A percentile compares a stretch with the other conserved stretches of the same genome.
Evolutionary conservation across 1,284 basidiomycete genomes (phyloP).

Genomic region (Ganoderma sp.): DNA sequence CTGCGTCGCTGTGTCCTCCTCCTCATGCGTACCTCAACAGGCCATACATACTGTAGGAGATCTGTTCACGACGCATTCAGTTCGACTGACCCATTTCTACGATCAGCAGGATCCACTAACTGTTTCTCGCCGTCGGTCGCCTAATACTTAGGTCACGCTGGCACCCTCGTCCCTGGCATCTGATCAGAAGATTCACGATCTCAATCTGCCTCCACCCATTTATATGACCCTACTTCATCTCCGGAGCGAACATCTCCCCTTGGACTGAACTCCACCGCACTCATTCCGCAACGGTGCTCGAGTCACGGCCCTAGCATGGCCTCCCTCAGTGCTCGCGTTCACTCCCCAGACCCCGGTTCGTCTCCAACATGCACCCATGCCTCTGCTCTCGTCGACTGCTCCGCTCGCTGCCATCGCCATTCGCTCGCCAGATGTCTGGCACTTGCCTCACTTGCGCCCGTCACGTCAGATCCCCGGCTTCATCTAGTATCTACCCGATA

Average conservation of each 20-base stretch:
- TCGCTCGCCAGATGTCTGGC: not conserved
- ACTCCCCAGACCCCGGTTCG: not conserved
- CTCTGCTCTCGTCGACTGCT: not conserved
- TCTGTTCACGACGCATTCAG: no score
- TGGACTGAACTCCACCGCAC: not conserved
- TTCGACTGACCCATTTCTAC: no score
- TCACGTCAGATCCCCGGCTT: not conserved
- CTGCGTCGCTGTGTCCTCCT: no score
- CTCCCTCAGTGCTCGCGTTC: not conserved
- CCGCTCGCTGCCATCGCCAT: not conserved
- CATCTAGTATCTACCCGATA: not conserved
- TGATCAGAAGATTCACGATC: no score
- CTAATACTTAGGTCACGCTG: no score
- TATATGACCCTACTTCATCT: not conserved
- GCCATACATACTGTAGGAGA: no score
- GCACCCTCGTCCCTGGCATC: no score
- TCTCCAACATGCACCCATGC: not conserved
- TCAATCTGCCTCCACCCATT: not conserved
- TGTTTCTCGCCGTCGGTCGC: no score
- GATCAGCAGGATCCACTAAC: no score
- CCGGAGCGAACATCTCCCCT: not conserved
- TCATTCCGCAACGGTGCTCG: not conserved
- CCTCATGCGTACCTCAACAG: no score
- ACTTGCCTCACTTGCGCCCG: not conserved
- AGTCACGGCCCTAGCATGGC: not conserved